phyloP scores from a whole-genome alignment of 345 rosid genomes.

The Geranium brycei region DNA sequence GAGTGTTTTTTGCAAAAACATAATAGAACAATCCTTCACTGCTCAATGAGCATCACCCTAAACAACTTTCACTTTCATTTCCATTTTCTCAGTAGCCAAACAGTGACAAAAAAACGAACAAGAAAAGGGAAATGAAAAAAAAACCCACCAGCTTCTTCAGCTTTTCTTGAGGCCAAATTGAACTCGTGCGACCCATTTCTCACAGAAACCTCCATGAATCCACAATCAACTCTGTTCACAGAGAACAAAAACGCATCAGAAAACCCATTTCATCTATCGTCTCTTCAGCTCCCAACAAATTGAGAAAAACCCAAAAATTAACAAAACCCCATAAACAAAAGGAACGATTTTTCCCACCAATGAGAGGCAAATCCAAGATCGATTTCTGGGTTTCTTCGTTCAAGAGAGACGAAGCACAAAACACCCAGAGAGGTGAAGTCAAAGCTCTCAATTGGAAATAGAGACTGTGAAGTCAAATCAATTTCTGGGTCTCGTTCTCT shows the following conservation, averaged over 20 bases:
- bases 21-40: too few relatives aligned
- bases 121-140: neutral
- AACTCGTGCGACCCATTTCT: conserved; percentile 46
- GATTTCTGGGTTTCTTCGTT: neutral
- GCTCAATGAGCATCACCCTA: too few relatives aligned
- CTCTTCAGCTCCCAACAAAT: neutral
- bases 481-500: too few relatives aligned
- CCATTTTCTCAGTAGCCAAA: neutral
- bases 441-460: neutral
- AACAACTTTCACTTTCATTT: neutral
- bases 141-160: conserved; percentile 72
- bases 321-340: too few relatives aligned
- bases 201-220: conserved; percentile 32
- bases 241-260: neutral
- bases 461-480: neutral
- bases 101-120: neutral
- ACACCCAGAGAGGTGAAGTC: neutral
- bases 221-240: conserved; percentile 1
- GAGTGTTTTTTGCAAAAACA: too few relatives aligned
- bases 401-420: neutral
- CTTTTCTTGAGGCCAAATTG: conserved; percentile 72
- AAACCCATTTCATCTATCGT: neutral
- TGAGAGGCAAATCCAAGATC: neutral
- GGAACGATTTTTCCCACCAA: neutral
- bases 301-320: too few relatives aligned